These are phyloP conservation scores for Clarireedia paspali DNA, from an alignment of 2,329 filamentous ascomycete species.

Conservation along the genomic window DNA sequence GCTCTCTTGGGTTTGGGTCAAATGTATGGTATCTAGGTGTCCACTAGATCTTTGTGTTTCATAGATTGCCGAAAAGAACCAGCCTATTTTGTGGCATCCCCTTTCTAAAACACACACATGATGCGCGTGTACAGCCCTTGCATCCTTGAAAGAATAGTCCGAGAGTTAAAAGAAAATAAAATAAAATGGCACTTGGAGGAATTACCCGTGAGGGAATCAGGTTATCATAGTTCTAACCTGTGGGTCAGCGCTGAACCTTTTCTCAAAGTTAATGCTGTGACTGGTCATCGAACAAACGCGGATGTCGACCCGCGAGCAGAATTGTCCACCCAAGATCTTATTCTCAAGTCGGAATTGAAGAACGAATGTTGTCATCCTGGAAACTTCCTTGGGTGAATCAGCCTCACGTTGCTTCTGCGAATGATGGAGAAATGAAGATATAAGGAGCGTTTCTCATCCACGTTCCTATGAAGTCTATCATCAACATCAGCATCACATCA, in stretches of 20 bases:
- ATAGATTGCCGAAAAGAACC: neutral
- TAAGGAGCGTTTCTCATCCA: slow-evolving; percentile 4
- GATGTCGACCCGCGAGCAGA: neutral
- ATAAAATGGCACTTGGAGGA: neutral
- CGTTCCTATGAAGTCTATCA: neutral
- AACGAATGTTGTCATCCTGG: neutral
- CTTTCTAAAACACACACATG: slow-evolving; percentile 4
- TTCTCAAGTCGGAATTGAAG: neutral
- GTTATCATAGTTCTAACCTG: neutral
- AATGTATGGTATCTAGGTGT: neutral
- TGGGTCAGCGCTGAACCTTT: slow-evolving; percentile 5
- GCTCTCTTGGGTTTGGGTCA: neutral
- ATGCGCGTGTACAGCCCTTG: neutral
- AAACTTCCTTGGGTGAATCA: slow-evolving; percentile 3
- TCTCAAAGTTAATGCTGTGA: slow-evolving; percentile 8
- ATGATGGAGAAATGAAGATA: slow-evolving; percentile 3
- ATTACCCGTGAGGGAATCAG: slow-evolving; percentile 5
- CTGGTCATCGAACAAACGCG: slow-evolving; percentile 4
- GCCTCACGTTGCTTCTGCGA: slow-evolving; percentile 7
- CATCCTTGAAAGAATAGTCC: neutral
- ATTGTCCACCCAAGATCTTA: neutral
- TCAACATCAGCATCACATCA: neutral
- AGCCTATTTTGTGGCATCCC: neutral
- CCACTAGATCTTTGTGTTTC: neutral
- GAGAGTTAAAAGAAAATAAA: neutral